Evolutionary conservation across 2,329 filamentous ascomycete genomes (phyloP), one percentile per base, ranked within the genome.

Genomic region (Cladosporium sp.): DNA sequence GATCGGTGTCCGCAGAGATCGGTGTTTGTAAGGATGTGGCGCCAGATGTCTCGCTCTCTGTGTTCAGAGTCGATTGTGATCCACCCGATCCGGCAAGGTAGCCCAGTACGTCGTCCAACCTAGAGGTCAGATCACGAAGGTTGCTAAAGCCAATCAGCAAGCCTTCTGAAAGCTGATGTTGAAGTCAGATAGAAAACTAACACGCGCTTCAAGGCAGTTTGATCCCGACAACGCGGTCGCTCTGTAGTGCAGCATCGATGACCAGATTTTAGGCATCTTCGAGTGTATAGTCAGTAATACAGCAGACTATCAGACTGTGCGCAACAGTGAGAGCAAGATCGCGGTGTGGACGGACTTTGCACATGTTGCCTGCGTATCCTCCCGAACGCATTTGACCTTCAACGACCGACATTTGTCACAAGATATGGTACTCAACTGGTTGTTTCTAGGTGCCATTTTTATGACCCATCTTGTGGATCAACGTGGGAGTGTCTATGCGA

Each of bases 341-440:
- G 18, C 16, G 39, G 39, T 46, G 39, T 25, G 56, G 56, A 58
- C 58, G n/a, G 7, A 61, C 58, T 61, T 61, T 5, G 58, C 26
- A n/a, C 58, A 61, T 28, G 23, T n/a, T 8, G 25, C 26, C 25
- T 61, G 30, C 8, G 23, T 26, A 13, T 30, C 25, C 11, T 26
- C 26, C 26, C 26, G 18, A 5, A 49, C 18, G 36, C 58, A 61
- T 61, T 61, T 61, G 43, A 61, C 58, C 23, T 61, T 61, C 26
- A 61, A 34, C 3, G 26, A 46, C 30, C 58, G 39, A 34, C 58
- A 61, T 61, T 49, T 32, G 39, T 61, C 58, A 26, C 58, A 61
- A 16, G 58, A 53, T 53, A 53, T 14, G 7, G 48, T 18, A 25
- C 48, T 26, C 23, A 25, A 53, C 16, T 53, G 48, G 16, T 53